Evolutionary conservation across 768 basidiomycete species (phyloP).

Genomic region (Tephrocybe sp.): DNA sequence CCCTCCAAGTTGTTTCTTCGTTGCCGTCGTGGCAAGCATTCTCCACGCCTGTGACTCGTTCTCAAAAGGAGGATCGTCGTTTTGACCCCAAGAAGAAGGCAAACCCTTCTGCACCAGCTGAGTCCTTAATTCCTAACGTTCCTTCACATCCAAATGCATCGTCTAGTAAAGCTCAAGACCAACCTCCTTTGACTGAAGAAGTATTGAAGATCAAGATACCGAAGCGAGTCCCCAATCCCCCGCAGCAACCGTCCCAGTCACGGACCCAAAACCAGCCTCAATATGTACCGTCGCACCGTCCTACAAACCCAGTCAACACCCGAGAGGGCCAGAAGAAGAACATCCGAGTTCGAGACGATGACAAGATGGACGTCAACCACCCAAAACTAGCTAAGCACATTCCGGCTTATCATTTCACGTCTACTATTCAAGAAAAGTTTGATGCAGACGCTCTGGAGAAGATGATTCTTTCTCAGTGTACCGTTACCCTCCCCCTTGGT

Average conservation of each 20-base stretch:
- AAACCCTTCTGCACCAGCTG: not conserved
- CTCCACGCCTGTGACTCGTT: not conserved
- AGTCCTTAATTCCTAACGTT: not conserved
- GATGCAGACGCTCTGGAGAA: not conserved
- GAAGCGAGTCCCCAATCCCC: too few species aligned
- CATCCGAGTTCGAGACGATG: too few species aligned
- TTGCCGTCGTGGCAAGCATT: not conserved
- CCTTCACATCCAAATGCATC: not conserved
- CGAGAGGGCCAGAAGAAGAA: conserved; percentile 1
- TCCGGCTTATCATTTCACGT: conserved; percentile 6
- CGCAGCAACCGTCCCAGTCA: not conserved
- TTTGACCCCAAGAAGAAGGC: not conserved
- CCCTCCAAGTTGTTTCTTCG: not conserved
- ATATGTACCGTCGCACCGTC: not conserved
- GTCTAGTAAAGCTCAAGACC: too few species aligned
- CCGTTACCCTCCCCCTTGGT: not conserved
- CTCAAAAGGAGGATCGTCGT: not conserved
- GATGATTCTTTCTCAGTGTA: not conserved
- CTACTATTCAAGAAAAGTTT: conserved; percentile 1
- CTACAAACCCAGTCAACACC: not conserved
- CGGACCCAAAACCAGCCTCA: too few species aligned
- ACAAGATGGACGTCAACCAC: not conserved
- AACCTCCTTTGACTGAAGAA: too few species aligned
- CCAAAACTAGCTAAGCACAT: not conserved
- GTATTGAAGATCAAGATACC: too few species aligned